Base-by-base conservation (phyloP, 78 protist genomes). In the Monocercomonoides exilis region DNA sequence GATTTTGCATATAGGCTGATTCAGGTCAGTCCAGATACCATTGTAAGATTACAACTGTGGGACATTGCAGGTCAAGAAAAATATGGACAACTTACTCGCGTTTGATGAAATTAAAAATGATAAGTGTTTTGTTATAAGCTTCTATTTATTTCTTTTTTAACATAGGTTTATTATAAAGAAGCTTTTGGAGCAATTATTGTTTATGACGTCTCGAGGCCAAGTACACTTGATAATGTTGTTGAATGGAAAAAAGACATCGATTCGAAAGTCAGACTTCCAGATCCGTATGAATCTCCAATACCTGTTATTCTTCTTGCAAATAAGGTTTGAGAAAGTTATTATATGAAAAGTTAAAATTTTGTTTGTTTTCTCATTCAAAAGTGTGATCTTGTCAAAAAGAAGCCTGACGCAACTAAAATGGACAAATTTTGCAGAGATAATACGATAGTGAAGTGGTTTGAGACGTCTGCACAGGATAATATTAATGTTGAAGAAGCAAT, bases 171-270 rank as follows among this genome's bases (percentile, higher is more conserved):
- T 85, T 46, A 77, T 80, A 11, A 77, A 33, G 89, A 87, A 0
- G 80, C 89, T 35, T 33, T 2, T 36, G 89, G 77, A 2, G 89
- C 89, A 21, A 2, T 87, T 11, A 84, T 87, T 4, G 89, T 87
- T 44, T 64, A 80, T 43, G 89, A 87, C 44, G 89, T 87, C 11
- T 45, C 89, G n/a, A 41, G 82, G 34, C 41, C 1, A 1, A 0
- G 41, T 46, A 64, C 89, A 11, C n/a, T 87, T 6, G 84, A 87
- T 43, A n/a, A 36, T 0, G 89, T 64, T 11, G 2, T n/a, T 2
- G n/a, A 41, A 3, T 87, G 89, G 89, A 87, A 87, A 36, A 2
- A 77, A 21, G 89, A 87, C 77, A 87, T 87, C 77, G 89, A 87
- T 70, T 3, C 35, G 35, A 86, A 86, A 3, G 54, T 80, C 32